Base-by-base conservation (phyloP, 2,329 filamentous ascomycete species). In the Neoascochyta sp. region DNA sequence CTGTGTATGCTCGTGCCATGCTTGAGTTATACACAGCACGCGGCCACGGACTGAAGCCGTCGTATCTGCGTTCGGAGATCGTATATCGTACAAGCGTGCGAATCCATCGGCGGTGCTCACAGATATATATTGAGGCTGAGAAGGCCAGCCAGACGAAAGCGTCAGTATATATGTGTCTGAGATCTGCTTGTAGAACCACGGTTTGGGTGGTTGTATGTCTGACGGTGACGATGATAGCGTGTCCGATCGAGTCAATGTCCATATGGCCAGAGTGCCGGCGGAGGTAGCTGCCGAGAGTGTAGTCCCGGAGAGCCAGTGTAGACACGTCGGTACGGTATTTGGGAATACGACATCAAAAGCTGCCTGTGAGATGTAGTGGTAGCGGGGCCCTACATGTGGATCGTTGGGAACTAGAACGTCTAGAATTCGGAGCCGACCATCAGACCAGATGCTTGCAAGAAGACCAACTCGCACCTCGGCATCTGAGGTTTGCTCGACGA, bases 371-470 rank as follows among this genome's bases (percentile, higher is more conserved):
- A n/a, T n/a, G 16, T 75, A 53, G 36, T 66, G 63, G n/a, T 70
- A 55, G 35, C 64, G 64, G 4, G 44, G 39, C 9, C 53, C 38
- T 9, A 38, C 17, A 1, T 23, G 16, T 3, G 22, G 9, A 5
- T 28, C 37, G 17, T 33, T 44, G 16, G 32, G 45, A 24, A 29
- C 45, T 3, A 31, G 45, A n/a, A 80, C 49, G 44, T 77, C 69
- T 18, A 81, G 49, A 4, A 81, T 65, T 34, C 75, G 64, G 4
- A 76, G 56, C 25, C 55, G 64, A 4, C 78, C 78, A 50, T 82
- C 78, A n/a, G 65, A 68, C 64, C 73, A 80, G 2, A 80, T 54
- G 8, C 68, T 68, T 4, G 74, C 76, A 14, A 81, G 62, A 5
- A 80, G 56, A 0, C 75, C 76, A 19, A 79, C 53, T 25, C 53